Evolutionary conservation across 2,329 filamentous ascomycete species (phyloP), one percentile per base, ranked within the genome.

Genomic region (Cladophialophora yegresii): DNA sequence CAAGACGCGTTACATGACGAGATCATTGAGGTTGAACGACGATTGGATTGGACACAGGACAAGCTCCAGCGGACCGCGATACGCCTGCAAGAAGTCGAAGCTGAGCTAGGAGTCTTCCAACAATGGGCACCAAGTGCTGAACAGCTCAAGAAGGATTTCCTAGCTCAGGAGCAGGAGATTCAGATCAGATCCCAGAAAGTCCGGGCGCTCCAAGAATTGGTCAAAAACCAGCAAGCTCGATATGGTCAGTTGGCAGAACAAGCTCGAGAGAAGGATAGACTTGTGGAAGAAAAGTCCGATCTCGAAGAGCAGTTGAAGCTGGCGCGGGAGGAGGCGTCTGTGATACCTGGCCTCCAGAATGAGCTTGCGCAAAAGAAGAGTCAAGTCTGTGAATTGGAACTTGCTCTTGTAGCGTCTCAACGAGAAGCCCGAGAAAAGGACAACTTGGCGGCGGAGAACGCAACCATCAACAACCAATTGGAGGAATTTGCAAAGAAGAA

Each of bases 91-190:
- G 56, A 49, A 12, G 36, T n/a, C 33, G 43, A 40, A 8, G 32
- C 13, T 50, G 62, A 64, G 45, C 23, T 59, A 16, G 33, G 20
- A 22, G 16, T 49, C 8, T 36, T 63, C 47, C 58, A 32, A 22
- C 36, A 55, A 23, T 13, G 20, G 2, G 47, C 47, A 13, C 8
- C 49, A 10, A 13, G 30, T 50, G 23, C 40, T 20, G 40, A 64
- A n/a, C 28, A 26, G 16, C 45, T 64, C 23, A 64, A 64, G 45
- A 23, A 61, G 23, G 53, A 62, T 23, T 28, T 26, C 12, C 36
- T 51, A 12, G 45, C 56, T 54, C 62, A 61, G 10, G 20, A 20
- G 32, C 40, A 36, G 32, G 40, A 61, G n/a, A 40, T 64, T 20
- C 22, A 20, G 16, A 32, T 28, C 3, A 61, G 61, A 12, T 47